Evolutionary conservation across 2,329 filamentous ascomycete genomes (phyloP), one percentile per base, ranked within the genome.

Genomic region (Xylariaceae sp.): DNA sequence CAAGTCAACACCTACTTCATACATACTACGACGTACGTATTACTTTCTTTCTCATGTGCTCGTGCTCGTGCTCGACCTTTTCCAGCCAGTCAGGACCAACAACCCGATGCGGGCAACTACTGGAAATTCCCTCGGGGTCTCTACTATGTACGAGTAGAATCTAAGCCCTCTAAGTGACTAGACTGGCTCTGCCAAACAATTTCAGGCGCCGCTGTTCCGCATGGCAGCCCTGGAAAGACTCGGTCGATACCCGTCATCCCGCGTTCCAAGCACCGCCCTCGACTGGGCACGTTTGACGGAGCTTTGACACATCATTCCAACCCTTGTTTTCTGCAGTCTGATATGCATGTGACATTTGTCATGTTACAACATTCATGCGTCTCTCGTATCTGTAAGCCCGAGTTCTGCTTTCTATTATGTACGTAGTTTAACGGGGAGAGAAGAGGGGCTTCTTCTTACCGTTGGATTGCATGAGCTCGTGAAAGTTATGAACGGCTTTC

Each of bases 271-370:
- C 10, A 48, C 4, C 34, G 15, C 44, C 37, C 59, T 50, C 51
- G 59, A 59, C 53, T 63, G 61, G 59, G 37, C 57, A 9, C 17
- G 17, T 30, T 59, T 10, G 34, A 48, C 51, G 51, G 54, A 18
- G 48, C 53, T 59, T 30, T 37, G 48, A 53, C 50, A 55, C 52
- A 55, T 51, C 51, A 51, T 18, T 18, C 23, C 18, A 47, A 57
- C 35, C 61, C 61, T 50, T 49, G 59, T 52, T 48, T 55, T 55
- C 53, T 61, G 56, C 59, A 61, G 48, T 61, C 47, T 52, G 45
- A 57, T 59, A 63, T 63, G 62, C 62, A 62, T 62, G 62, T 56
- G 42, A 51, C 62, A 63, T 63, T 63, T 63, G 62, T 63, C 62
- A 63, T 63, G 62, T 62, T 62, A 62, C 57, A 60, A 58, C 56